A percentile compares a stretch with the other conserved stretches of the same genome.
phyloP scores from a whole-genome alignment of 148 eudicot genomes.

The Heliamphora exappendiculata region DNA sequence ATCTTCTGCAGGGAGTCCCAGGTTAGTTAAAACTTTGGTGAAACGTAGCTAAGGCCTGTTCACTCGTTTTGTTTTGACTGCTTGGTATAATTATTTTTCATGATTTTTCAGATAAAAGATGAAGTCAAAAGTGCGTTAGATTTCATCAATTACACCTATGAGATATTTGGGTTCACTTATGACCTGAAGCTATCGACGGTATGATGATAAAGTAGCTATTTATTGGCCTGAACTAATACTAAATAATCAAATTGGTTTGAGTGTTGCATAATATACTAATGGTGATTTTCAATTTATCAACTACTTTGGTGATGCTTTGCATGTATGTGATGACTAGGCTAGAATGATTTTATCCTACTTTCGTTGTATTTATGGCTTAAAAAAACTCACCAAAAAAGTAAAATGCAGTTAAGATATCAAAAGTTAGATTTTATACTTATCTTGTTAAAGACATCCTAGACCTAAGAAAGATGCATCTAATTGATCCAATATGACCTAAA shows the following conservation, averaged over 20 bases:
- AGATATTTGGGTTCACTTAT: slow-evolving; percentile 77
- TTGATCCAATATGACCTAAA: no score
- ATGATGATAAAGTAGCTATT: slow-evolving; percentile 10
- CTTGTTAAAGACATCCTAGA: background rate
- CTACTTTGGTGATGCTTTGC: background rate
- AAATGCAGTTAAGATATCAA: background rate
- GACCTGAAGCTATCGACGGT: slow-evolving; percentile 96
- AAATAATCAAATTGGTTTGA: background rate
- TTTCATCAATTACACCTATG: slow-evolving; percentile 61
- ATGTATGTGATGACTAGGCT: background rate
- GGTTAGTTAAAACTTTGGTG: slow-evolving; percentile 42
- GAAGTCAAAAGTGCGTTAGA: slow-evolving; percentile 79
- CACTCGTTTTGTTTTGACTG: background rate
- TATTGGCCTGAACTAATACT: background rate
- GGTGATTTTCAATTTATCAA: background rate
- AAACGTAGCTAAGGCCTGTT: background rate
- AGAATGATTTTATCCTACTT: background rate
- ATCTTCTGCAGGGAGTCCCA: slow-evolving; percentile 96
- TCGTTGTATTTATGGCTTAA: background rate
- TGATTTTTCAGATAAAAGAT: slow-evolving; percentile 69
- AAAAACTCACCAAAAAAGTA: background rate
- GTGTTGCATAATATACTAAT: background rate
- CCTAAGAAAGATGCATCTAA: no score
- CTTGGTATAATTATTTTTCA: slow-evolving; percentile 1
- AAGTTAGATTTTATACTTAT: background rate